phyloP scores from a whole-genome alignment of 192 early-diverging fungal genomes.

The Mycoemilia scoparia region DNA sequence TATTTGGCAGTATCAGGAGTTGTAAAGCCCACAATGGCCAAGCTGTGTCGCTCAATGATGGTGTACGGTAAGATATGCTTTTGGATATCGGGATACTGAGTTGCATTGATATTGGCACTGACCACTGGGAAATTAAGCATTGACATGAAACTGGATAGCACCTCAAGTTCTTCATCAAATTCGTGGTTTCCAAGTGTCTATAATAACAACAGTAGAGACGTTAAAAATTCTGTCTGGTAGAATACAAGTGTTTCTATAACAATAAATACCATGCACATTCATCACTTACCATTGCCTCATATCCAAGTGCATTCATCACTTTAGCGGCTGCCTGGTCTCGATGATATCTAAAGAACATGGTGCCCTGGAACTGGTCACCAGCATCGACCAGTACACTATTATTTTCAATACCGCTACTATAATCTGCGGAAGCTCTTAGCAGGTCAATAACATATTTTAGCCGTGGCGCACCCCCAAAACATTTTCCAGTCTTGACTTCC shows the following conservation, averaged over 20 bases:
- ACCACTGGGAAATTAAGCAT: constrained; percentile 44
- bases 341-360: constrained; percentile 48
- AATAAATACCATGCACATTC: no score
- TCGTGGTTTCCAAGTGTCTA: constrained; percentile 53
- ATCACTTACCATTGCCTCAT: constrained; percentile 36
- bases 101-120: constrained; percentile 45
- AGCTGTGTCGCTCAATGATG: constrained; percentile 43
- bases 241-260: no score
- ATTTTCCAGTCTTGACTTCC: constrained; percentile 16
- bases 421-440: constrained; percentile 28
- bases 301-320: constrained; percentile 46
- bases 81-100: constrained; percentile 26
- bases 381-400: constrained; percentile 48
- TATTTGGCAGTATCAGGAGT: constrained; percentile 37
- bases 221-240: no score
- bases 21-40: constrained; percentile 52
- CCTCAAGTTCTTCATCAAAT: constrained; percentile 44
- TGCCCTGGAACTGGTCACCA: constrained; percentile 52
- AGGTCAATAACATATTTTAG: constrained; percentile 36
- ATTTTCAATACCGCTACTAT: no score
- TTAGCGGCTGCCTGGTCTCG: constrained; percentile 34
- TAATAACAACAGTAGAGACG: no score
- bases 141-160: constrained; percentile 34
- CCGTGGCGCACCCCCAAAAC: constrained; percentile 46
- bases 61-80: constrained; percentile 47